Conservation (phyloP, 2,329 filamentous ascomycete species). For the Alternaria longipes region DNA sequence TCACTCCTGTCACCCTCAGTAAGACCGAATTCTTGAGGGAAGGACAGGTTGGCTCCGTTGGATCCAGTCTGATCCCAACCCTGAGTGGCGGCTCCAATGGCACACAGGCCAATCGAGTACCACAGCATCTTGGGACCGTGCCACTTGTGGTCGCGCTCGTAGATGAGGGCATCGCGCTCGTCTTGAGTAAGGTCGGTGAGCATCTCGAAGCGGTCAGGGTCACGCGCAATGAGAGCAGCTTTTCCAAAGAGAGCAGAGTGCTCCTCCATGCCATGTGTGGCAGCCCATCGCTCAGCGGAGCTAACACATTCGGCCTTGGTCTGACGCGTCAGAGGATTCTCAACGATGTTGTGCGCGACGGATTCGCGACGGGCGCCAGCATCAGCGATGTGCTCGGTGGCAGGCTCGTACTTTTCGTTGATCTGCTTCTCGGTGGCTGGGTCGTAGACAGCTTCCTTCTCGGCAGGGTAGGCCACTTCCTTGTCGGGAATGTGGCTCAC, state of each 20-base stretch:
- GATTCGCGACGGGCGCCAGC: slow-evolving; percentile 49
- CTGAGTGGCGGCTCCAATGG: slow-evolving; percentile 72
- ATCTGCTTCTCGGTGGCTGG: slow-evolving; percentile 9
- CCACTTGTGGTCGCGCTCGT: slow-evolving; percentile 74
- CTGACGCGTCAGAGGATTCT: slow-evolving; percentile 53
- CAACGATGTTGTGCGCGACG: slow-evolving; percentile 57
- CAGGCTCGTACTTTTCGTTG: slow-evolving; percentile 2
- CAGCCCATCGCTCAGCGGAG: slow-evolving; percentile 70
- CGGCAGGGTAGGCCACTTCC: slow-evolving; percentile 4
- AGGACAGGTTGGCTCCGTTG: slow-evolving; percentile 67
- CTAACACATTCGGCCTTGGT: slow-evolving; percentile 60
- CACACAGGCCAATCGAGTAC: slow-evolving; percentile 73
- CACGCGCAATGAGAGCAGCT: slow-evolving; percentile 78
- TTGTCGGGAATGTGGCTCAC: slow-evolving; percentile 9
- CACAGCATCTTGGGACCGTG: slow-evolving; percentile 66
- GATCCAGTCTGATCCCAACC: slow-evolving; percentile 72
- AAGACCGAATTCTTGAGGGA: slow-evolving; percentile 65
- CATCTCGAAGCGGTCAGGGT: slow-evolving; percentile 69
- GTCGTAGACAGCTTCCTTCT: slow-evolving; percentile 5
- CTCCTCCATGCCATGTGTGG: slow-evolving; percentile 66
- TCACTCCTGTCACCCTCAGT: slow-evolving; percentile 28
- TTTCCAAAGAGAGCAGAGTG: slow-evolving; percentile 68
- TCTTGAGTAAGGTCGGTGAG: slow-evolving; percentile 68
- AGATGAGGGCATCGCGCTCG: slow-evolving; percentile 67
- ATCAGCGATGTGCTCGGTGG: slow-evolving; percentile 13